These are phyloP conservation scores for Spongospora subterranea DNA, from an alignment of 208 protist species.

Conservation along the genomic window DNA sequence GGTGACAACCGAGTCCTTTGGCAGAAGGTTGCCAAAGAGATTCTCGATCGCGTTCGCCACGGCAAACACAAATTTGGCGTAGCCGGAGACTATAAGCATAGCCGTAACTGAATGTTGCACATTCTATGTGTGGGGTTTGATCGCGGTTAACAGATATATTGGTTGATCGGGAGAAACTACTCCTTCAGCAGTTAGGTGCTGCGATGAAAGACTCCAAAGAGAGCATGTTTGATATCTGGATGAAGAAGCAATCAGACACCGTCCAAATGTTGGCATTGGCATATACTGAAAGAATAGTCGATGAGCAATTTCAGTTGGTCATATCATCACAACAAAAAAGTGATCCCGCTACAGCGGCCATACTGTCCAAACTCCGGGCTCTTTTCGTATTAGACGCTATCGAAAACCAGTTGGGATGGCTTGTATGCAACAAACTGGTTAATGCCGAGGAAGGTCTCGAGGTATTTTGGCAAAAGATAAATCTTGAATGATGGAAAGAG, in stretches of 20 bases:
- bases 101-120: slow-evolving; percentile 24
- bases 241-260: slow-evolving; percentile 68
- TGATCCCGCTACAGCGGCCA: slow-evolving; percentile 44
- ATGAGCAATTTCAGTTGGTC: background rate
- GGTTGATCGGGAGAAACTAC: slow-evolving; percentile 52
- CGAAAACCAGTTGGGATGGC: slow-evolving; percentile 64
- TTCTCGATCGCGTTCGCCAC: slow-evolving; percentile 54
- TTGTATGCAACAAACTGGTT: slow-evolving; percentile 54
- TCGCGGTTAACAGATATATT: slow-evolving; percentile 13
- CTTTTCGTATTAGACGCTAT: slow-evolving; percentile 56
- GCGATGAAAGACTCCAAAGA: background rate
- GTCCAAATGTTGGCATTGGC: slow-evolving; percentile 65
- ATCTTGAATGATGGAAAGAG: background rate
- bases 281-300: slow-evolving; percentile 63
- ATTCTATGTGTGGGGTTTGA: background rate
- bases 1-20: slow-evolving; percentile 74
- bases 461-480: background rate
- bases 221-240: slow-evolving; percentile 68
- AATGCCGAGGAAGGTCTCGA: slow-evolving; percentile 35
- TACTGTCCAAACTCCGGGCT: slow-evolving; percentile 49
- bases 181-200: slow-evolving; percentile 37
- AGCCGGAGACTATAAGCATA: background rate
- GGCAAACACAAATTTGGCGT: background rate
- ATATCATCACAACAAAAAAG: slow-evolving; percentile 35
- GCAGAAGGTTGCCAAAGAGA: slow-evolving; percentile 74